A percentile compares a stretch with the other conserved stretches of the same genome.
Conservation (phyloP, 345 rosid genomes). For the Rhodamnia argentea region DNA sequence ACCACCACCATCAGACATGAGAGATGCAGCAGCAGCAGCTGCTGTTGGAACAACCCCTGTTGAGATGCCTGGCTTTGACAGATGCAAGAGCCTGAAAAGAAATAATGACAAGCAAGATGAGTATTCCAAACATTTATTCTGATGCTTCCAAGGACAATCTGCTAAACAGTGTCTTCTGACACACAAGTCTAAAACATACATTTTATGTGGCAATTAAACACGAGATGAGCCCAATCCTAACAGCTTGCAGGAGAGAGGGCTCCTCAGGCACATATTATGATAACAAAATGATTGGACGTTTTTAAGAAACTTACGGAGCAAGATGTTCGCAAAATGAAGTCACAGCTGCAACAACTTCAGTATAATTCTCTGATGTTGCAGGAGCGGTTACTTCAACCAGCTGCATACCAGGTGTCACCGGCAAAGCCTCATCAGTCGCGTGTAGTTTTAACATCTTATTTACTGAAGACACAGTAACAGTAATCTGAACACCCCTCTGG, state of each 20-base stretch:
- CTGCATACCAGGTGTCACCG: slow-evolving; percentile 96
- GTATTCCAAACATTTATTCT: neutral
- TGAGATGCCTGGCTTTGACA: slow-evolving; percentile 76
- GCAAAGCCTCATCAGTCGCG: slow-evolving; percentile 83
- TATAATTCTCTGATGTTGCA: slow-evolving; percentile 75
- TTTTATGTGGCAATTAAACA: neutral
- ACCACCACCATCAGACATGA: slow-evolving; percentile 97
- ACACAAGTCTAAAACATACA: neutral
- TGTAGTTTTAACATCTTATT: slow-evolving; percentile 79
- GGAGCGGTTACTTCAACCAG: slow-evolving; percentile 94
- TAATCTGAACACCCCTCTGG: slow-evolving; percentile 63
- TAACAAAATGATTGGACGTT: neutral
- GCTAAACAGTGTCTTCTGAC: neutral
- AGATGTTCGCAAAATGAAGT: slow-evolving; percentile 94
- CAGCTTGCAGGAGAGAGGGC: neutral
- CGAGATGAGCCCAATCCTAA: neutral
- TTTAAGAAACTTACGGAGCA: slow-evolving; percentile 58
- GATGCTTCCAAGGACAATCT: neutral
- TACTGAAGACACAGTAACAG: slow-evolving; percentile 71
- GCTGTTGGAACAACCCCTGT: slow-evolving; percentile 95
- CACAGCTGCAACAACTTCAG: slow-evolving; percentile 67
- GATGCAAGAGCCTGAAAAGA: slow-evolving; percentile 69
- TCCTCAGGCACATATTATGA: neutral
- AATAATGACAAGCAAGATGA: neutral
- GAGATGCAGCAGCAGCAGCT: slow-evolving; percentile 93